These are phyloP conservation scores for Phytophthora meadii DNA, from an alignment of 352 stramenopile genomes.

Conservation along the genomic window DNA sequence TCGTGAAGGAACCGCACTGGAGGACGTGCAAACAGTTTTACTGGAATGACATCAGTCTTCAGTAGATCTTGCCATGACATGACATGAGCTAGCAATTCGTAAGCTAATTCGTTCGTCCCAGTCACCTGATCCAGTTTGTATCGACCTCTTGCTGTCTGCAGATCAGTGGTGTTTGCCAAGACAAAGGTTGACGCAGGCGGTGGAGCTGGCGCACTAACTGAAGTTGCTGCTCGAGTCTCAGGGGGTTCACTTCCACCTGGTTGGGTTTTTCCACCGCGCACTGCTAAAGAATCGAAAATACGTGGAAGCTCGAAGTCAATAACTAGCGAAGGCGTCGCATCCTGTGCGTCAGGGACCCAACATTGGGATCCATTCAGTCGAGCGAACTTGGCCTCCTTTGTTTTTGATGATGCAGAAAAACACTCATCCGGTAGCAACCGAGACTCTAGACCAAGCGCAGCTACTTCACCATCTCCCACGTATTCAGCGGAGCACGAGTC, in stretches of 20 bases:
- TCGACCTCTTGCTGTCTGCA: conserved; percentile 42
- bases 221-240: conserved; percentile 5
- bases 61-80: conserved; percentile 86
- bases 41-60: conserved; percentile 68
- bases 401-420: conserved; percentile 62
- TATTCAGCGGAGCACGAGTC: conserved; percentile 37
- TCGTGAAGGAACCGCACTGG: conserved; percentile 86
- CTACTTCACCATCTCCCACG: conserved; percentile 50
- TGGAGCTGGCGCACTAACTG: background rate
- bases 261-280: conserved; percentile 65
- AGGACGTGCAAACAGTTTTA: conserved; percentile 78
- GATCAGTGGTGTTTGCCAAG: conserved; percentile 41
- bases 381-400: conserved; percentile 61
- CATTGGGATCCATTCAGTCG: conserved; percentile 66
- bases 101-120: conserved; percentile 68
- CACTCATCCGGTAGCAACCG: conserved; percentile 65
- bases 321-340: conserved; percentile 59
- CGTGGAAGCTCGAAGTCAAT: conserved; percentile 79
- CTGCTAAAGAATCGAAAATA: conserved; percentile 63
- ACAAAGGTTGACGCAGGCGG: conserved; percentile 46
- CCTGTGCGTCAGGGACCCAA: conserved; percentile 65
- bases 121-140: conserved; percentile 56
- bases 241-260: conserved; percentile 6
- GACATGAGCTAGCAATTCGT: conserved; percentile 65
- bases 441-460: conserved; percentile 66